phyloP scores from a whole-genome alignment of 768 basidiomycete genomes.

The Russula virescens region DNA sequence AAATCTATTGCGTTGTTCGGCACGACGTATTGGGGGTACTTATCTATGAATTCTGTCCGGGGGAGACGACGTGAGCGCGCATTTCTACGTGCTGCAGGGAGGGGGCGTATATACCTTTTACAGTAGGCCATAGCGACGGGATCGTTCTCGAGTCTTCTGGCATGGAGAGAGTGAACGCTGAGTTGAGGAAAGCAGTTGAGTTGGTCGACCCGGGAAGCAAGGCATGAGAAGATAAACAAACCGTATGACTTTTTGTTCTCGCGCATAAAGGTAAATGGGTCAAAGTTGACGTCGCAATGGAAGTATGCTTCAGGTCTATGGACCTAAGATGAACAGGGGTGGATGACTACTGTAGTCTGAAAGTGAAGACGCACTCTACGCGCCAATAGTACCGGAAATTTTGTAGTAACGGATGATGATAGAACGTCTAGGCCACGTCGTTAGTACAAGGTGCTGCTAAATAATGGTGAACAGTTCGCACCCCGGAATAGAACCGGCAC shows the following conservation, averaged over 20 bases:
- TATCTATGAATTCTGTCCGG: conserved; percentile 54
- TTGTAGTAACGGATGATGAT: conserved; percentile 67
- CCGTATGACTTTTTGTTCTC: conserved; percentile 81
- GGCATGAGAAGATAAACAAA: conserved; percentile 23
- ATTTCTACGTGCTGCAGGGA: neutral
- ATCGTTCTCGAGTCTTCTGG: conserved; percentile 78
- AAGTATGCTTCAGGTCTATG: conserved; percentile 67
- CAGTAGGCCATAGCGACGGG: conserved; percentile 68
- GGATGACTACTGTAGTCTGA: neutral
- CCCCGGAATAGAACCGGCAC: conserved; percentile 49
- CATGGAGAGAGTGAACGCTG: conserved; percentile 75
- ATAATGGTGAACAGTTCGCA: conserved; percentile 24
- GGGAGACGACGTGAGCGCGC: conserved; percentile 19
- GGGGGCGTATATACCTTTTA: conserved; percentile 45
- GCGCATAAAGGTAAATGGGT: conserved; percentile 74
- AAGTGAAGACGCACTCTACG: conserved; percentile 55
- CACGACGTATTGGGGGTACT: conserved; percentile 56
- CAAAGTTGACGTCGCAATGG: conserved; percentile 66
- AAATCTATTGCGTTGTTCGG: conserved; percentile 66
- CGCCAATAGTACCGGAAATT: conserved; percentile 89
- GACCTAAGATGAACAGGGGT: neutral
- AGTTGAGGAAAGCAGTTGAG: neutral
- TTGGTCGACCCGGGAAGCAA: neutral
- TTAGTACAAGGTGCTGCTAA: neutral
- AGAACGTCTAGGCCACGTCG: conserved; percentile 58